A percentile compares a stretch with the other conserved stretches of the same genome.
Evolutionary conservation across 176 grass and related monocot genomes (phyloP).

Genomic region (Musa itinerans): DNA sequence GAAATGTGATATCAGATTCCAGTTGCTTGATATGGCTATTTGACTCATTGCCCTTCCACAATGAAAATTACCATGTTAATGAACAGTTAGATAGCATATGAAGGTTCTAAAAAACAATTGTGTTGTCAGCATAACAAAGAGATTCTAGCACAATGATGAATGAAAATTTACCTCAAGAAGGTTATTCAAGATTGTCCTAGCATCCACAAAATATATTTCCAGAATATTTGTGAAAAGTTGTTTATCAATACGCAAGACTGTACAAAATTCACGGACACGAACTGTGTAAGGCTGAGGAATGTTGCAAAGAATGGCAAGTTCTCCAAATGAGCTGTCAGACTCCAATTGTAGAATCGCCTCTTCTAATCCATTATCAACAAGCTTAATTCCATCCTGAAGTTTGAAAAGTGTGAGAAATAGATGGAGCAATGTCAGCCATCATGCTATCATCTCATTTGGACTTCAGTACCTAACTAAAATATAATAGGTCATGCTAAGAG

Average conservation of each 20-base stretch:
- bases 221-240: constrained; percentile 39
- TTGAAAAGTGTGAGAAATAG: background rate
- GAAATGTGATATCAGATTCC: constrained; percentile 81
- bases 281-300: constrained; percentile 47
- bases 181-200: constrained; percentile 67
- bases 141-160: background rate
- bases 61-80: background rate
- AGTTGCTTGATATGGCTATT: constrained; percentile 53
- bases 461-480: background rate
- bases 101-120: background rate
- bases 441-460: background rate
- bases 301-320: constrained; percentile 22
- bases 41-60: constrained; percentile 47
- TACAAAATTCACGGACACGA: background rate
- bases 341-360: constrained; percentile 4
- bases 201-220: constrained; percentile 87
- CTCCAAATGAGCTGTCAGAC: constrained; percentile 17
- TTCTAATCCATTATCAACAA: constrained; percentile 10
- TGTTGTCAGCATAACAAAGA: background rate
- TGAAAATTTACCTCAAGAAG: constrained; percentile 52
- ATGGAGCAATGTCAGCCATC: background rate
- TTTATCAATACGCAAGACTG: constrained; percentile 2
- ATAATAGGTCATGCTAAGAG: background rate
- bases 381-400: background rate
- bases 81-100: background rate